phyloP scores from a whole-genome alignment of 2,329 filamentous ascomycete genomes.

The Pseudocercospora vitis region DNA sequence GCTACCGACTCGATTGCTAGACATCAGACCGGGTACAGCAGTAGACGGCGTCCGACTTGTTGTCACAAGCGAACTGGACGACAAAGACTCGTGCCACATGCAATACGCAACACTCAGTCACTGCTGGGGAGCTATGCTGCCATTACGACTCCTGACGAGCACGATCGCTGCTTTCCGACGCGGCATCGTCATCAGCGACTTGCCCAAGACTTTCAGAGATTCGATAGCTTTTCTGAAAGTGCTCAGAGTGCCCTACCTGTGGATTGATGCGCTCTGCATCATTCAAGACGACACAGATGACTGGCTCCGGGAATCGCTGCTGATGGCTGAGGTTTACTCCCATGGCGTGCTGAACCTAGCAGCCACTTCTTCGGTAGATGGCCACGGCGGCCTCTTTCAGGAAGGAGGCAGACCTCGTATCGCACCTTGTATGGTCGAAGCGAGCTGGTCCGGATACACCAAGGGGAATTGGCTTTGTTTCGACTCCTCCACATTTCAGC shows the following conservation, averaged over 20 bases:
- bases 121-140: neutral
- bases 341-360: neutral
- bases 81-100: too few relatives aligned
- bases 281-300: neutral
- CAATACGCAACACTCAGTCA: neutral
- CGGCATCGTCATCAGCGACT: neutral
- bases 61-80: too few relatives aligned
- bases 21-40: too few relatives aligned
- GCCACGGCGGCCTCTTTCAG: neutral
- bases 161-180: neutral
- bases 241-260: neutral
- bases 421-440: neutral
- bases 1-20: too few relatives aligned
- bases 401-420: neutral
- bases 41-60: too few relatives aligned
- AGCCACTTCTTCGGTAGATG: neutral
- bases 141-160: neutral
- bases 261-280: neutral
- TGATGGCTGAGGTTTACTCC: conserved; percentile 7
- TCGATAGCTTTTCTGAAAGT: neutral
- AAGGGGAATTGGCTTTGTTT: neutral
- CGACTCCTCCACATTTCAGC: neutral
- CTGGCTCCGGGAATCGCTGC: conserved; percentile 1
- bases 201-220: conserved; percentile 4
- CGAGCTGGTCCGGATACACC: neutral